Evolutionary conservation across 345 rosid species (phyloP).

Genomic region (Cardamine chenopodiifolia): DNA sequence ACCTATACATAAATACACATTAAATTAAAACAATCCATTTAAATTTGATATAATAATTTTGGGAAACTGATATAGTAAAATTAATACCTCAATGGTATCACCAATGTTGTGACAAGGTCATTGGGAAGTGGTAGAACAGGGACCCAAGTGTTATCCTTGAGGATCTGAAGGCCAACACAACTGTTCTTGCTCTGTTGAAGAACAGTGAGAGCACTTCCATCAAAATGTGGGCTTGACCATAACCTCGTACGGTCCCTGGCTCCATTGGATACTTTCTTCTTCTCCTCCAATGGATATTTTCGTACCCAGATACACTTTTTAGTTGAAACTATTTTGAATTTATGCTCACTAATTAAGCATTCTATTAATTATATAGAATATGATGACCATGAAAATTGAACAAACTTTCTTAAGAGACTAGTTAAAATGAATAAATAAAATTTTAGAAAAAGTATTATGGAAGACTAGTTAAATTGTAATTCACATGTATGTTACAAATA

Average conservation of each 20-base stretch:
- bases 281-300: too few relatives aligned
- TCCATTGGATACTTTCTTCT: too few relatives aligned
- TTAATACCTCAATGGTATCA: constrained; percentile 89
- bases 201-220: constrained; percentile 96
- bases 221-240: constrained; percentile 98
- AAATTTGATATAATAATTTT: too few relatives aligned
- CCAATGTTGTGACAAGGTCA: constrained; percentile 85
- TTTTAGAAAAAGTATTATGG: not conserved
- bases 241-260: too few relatives aligned
- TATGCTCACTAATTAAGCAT: constrained; percentile 9
- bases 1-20: constrained; percentile 57
- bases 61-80: too few relatives aligned
- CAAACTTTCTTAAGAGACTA: not conserved
- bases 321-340: constrained; percentile 5
- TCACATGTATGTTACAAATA: not conserved
- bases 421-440: not conserved
- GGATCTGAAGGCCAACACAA: constrained; percentile 81
- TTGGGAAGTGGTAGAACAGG: constrained; percentile 65
- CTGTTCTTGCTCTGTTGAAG: constrained; percentile 74
- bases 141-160: constrained; percentile 70
- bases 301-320: not conserved
- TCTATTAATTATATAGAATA: not conserved
- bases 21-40: too few relatives aligned
- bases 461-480: not conserved
- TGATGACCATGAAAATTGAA: not conserved